These are phyloP conservation scores for Lentinus brumalis DNA, from an alignment of 768 basidiomycete genomes.

Conservation along the genomic window DNA sequence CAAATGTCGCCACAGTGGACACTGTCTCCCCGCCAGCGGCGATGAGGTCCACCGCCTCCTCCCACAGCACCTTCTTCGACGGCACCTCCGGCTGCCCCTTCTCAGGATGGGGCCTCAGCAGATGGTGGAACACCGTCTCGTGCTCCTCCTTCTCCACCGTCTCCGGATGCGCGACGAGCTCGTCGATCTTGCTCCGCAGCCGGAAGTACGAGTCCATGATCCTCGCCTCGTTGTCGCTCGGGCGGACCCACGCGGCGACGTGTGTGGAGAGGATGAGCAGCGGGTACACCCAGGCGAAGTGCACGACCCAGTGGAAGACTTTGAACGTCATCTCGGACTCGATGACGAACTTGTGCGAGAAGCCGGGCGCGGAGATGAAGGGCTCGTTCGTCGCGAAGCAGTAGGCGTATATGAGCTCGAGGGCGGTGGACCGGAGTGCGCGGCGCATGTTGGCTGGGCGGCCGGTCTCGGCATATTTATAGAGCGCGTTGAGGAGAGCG, in stretches of 20 bases:
- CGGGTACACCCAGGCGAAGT: not conserved
- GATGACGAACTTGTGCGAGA: not conserved
- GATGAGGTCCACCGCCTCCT: constrained; percentile 30
- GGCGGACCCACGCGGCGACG: not conserved
- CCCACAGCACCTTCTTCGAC: not conserved
- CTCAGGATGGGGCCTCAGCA: not conserved
- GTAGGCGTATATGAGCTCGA: not conserved
- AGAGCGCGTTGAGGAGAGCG: not conserved
- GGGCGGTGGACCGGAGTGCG: not conserved
- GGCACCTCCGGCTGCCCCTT: not conserved
- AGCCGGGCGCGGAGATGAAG: not conserved
- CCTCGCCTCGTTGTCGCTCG: not conserved
- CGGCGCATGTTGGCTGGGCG: not conserved
- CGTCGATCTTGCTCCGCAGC: not conserved
- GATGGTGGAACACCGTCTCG: not conserved
- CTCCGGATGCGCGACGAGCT: not conserved
- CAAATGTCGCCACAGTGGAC: constrained; percentile 41
- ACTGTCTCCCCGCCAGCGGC: constrained; percentile 50
- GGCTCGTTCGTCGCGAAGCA: not conserved
- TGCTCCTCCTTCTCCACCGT: not conserved
- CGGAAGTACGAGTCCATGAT: not conserved
- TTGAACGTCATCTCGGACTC: not conserved
- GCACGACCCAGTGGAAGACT: not conserved
- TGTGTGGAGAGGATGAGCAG: not conserved
- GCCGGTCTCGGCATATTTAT: not conserved